Evolutionary conservation across 2,329 filamentous ascomycete genomes (phyloP), one percentile per base, ranked within the genome.

Genomic region (Alternaria alternata): DNA sequence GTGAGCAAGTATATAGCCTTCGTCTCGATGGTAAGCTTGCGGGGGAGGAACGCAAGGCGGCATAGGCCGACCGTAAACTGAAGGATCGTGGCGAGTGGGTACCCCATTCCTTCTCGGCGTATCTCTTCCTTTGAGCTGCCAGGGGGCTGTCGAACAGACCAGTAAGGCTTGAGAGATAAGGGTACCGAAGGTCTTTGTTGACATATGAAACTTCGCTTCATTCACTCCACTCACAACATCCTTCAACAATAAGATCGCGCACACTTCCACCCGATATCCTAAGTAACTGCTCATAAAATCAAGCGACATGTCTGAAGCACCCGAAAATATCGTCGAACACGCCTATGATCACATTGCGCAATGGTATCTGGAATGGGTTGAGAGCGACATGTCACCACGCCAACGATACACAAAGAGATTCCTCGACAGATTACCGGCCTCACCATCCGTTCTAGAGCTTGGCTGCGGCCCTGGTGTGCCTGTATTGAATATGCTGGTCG

Each of bases 391-490:
- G 12, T 57, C 59, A 12, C 54, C 59, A 12, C 54, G 59, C 16
- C 42, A 58, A 53, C 22, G 48, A 22, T 61, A 61, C 48, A 41
- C 36, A 28, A 48, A 18, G 11, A 54, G 46, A 43, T 6, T 61
- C 4, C 49, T 61, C 7, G 32, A 54, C 1, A 48, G 16, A 7
- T 16, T 53, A 16, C 47, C 48, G 7, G 22, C 48, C 1, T 61
- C 54, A 16, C 54, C 59, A 32, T 8, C 24, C 28, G 34, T 65
- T 42, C 54, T 65, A 30, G 63, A 65, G 41, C 63, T 65, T 43
- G 61, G 63, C 30, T 61, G 57, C 47, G 66, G 66, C 30, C 51
- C 48, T 7, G 66, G 65, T 38, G 32, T 67, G 12, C 66, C 66
- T 0, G 43, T 62, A n/a, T 58, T 62, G 7, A 34, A 52, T 30